Conservation (phyloP, 257 asterid genomes). For the Oldenlandia corymbosa region DNA sequence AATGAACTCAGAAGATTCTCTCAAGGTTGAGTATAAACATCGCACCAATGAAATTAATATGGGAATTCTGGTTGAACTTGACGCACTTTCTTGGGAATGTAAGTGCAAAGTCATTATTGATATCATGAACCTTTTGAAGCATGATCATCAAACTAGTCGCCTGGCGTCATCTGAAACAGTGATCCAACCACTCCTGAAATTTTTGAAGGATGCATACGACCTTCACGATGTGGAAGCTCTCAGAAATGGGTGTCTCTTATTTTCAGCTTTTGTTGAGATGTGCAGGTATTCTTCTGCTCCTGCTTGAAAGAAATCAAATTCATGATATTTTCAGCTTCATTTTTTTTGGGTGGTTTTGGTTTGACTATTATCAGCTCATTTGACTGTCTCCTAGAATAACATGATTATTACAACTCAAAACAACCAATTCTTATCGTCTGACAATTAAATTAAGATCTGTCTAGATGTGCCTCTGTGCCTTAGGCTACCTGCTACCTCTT, state of each 20-base stretch:
- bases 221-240: constrained; percentile 51
- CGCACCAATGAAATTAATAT: constrained; percentile 23
- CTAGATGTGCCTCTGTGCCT: background rate
- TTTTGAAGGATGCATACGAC: constrained; percentile 56
- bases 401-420: background rate
- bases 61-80: constrained; percentile 34
- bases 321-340: background rate
- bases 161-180: constrained; percentile 29
- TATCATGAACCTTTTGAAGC: constrained; percentile 33
- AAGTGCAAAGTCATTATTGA: constrained; percentile 46
- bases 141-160: constrained; percentile 27
- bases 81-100: constrained; percentile 65
- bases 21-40: constrained; percentile 10
- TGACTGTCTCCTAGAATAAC: background rate
- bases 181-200: constrained; percentile 33
- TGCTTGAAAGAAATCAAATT: background rate
- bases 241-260: constrained; percentile 57
- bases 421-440: background rate
- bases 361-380: background rate
- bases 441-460: background rate
- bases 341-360: too few species aligned
- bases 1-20: constrained; percentile 7
- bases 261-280: constrained; percentile 50
- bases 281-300: constrained; percentile 45
- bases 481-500: background rate